Evolutionary conservation across 495 filamentous ascomycete genomes (phyloP).

Genomic region (Penicillium odoratum): DNA sequence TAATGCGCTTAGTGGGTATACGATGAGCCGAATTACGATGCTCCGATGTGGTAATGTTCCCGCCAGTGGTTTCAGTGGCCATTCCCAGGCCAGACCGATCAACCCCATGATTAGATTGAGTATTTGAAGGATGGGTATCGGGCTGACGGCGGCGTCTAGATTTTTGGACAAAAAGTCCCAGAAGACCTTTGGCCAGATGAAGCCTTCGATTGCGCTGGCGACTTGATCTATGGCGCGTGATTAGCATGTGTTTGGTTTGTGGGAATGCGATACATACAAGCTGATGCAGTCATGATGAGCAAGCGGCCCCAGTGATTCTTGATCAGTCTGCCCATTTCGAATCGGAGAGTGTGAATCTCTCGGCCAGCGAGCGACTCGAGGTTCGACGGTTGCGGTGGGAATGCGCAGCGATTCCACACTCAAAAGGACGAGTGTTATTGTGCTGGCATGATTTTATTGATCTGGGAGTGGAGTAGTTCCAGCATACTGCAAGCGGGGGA

Average conservation of each 20-base stretch:
- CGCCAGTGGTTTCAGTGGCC: constrained; percentile 67
- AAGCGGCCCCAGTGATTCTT: constrained; percentile 98
- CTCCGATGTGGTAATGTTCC: constrained; percentile 77
- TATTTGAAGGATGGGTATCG: constrained; percentile 86
- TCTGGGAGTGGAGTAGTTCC: neutral
- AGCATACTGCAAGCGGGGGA: constrained; percentile 14
- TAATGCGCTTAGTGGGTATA: constrained; percentile 81
- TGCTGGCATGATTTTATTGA: constrained; percentile 14
- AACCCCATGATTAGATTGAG: constrained; percentile 93
- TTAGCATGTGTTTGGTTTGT: neutral
- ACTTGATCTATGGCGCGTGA: constrained; percentile 67
- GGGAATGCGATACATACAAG: constrained; percentile 59
- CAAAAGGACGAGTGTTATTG: constrained; percentile 6
- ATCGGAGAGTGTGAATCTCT: constrained; percentile 18
- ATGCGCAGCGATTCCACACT: neutral
- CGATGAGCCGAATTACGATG: constrained; percentile 78
- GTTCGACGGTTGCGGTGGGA: neutral
- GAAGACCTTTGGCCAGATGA: constrained; percentile 99
- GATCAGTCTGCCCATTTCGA: constrained; percentile 92
- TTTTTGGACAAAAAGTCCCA: constrained; percentile 96
- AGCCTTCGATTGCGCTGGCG: constrained; percentile 76
- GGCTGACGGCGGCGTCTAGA: constrained; percentile 81
- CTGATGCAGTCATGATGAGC: constrained; percentile 80
- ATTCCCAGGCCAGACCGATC: constrained; percentile 83
- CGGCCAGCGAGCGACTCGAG: constrained; percentile 31